These are phyloP conservation scores for Tolypocladium guangdongense DNA, from an alignment of 2,329 filamentous ascomycete species.

Conservation along the genomic window DNA sequence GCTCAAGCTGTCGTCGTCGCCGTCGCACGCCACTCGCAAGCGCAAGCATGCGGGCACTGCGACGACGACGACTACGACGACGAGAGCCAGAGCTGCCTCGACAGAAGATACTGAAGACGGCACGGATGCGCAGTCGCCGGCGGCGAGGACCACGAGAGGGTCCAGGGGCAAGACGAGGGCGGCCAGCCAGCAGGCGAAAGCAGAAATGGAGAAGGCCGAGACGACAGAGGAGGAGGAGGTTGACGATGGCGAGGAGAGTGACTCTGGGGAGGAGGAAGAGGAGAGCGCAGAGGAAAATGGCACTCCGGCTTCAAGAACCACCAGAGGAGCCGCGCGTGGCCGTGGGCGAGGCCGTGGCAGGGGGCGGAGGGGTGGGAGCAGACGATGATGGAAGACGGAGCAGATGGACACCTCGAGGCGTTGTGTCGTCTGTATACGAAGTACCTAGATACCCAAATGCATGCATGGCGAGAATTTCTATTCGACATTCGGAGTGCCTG, in stretches of 20 bases:
- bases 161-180: constrained; percentile 32
- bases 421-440: not conserved
- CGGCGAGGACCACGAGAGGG: constrained; percentile 28
- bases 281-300: constrained; percentile 25
- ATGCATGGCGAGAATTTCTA: not conserved
- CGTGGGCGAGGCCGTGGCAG: constrained; percentile 22
- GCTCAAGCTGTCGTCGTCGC: constrained; percentile 26
- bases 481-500: not conserved
- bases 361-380: constrained; percentile 16
- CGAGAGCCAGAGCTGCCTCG: constrained; percentile 29
- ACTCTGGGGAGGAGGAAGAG: constrained; percentile 21
- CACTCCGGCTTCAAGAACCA: constrained; percentile 25
- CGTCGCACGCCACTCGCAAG: constrained; percentile 26
- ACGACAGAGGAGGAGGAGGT: constrained; percentile 24
- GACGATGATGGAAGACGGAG: constrained; percentile 5
- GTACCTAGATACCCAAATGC: not conserved
- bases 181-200: constrained; percentile 23
- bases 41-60: constrained; percentile 31
- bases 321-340: constrained; percentile 23
- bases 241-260: constrained; percentile 24
- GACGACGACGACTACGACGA: not conserved
- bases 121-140: constrained; percentile 26
- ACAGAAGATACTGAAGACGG: constrained; percentile 37
- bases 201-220: constrained; percentile 18
- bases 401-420: constrained; percentile 4